These are phyloP conservation scores for Cudoniella acicularis DNA, from an alignment of 495 filamentous ascomycete species.

Conservation along the genomic window DNA sequence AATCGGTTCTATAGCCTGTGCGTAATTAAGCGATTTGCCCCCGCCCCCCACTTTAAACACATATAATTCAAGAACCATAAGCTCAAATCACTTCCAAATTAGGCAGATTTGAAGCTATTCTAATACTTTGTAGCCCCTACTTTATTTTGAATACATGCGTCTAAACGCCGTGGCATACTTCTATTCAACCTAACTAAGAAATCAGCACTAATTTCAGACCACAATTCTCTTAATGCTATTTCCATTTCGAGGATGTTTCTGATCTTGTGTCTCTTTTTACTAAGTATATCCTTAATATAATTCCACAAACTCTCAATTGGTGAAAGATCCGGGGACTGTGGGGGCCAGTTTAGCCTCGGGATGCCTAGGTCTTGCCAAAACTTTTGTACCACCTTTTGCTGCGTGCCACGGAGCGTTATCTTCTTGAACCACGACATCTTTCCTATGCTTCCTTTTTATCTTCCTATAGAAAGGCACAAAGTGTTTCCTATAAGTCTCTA, in stretches of 20 bases:
- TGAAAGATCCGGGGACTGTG: constrained; percentile 13
- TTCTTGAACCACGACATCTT: constrained; percentile 5
- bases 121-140: too few species aligned
- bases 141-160: too few species aligned
- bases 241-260: constrained; percentile 2
- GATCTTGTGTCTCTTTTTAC: background rate
- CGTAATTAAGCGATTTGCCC: too few species aligned
- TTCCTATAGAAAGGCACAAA: constrained; percentile 11
- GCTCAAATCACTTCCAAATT: too few species aligned
- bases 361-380: background rate
- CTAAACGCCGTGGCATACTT: too few species aligned
- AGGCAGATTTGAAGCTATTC: too few species aligned
- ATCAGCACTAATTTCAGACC: background rate
- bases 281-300: constrained; percentile 6
- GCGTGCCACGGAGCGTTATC: constrained; percentile 13
- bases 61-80: too few species aligned
- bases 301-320: constrained; percentile 18
- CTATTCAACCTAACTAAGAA: too few species aligned
- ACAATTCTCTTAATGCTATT: constrained; percentile 4
- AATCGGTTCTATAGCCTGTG: too few species aligned
- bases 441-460: constrained; percentile 6
- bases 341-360: constrained; percentile 1
- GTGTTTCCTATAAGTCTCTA: background rate
- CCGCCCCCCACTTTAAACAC: too few species aligned
- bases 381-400: background rate